phyloP scores from a whole-genome alignment of 2,329 filamentous ascomycete species.

The Penicillium sp. region DNA sequence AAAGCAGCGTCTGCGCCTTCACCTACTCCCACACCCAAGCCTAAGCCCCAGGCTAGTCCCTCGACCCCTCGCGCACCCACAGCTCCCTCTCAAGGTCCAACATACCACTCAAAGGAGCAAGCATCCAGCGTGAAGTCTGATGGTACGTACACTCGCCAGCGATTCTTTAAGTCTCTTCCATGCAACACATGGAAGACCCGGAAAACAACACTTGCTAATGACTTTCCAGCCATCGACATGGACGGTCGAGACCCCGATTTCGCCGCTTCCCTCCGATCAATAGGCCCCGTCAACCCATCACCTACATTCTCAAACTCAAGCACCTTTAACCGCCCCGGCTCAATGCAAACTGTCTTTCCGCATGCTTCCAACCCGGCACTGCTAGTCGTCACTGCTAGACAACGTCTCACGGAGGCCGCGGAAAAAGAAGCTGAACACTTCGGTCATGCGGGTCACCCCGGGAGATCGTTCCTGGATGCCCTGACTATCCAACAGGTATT shows the following conservation, averaged over 20 bases:
- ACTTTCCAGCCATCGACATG: slow-evolving; percentile 54
- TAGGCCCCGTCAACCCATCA: slow-evolving; percentile 60
- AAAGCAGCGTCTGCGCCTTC: slow-evolving; percentile 40
- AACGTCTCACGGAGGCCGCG: slow-evolving; percentile 52
- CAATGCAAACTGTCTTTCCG: slow-evolving; percentile 40
- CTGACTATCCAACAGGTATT: slow-evolving; percentile 51
- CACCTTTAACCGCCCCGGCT: slow-evolving; percentile 43
- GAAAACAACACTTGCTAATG: slow-evolving; percentile 5
- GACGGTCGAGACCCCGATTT: slow-evolving; percentile 64
- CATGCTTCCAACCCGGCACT: slow-evolving; percentile 55
- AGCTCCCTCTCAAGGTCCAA: slow-evolving; percentile 27
- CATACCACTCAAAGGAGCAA: slow-evolving; percentile 38
- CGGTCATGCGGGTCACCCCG: slow-evolving; percentile 40
- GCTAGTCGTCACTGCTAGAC: slow-evolving; percentile 53
- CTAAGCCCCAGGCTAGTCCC: not conserved
- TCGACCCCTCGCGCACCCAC: slow-evolving; percentile 9
- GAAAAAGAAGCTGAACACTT: slow-evolving; percentile 56
- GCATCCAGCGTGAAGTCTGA: slow-evolving; percentile 34
- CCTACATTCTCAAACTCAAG: slow-evolving; percentile 58
- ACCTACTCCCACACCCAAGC: slow-evolving; percentile 15
- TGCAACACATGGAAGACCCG: not conserved
- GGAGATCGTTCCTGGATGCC: slow-evolving; percentile 51
- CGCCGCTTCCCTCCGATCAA: slow-evolving; percentile 74
- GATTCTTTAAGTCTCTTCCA: not conserved
- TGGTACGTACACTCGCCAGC: slow-evolving; percentile 27